Conservation (phyloP, 305 asterid species). For the Fraxinus xanthoxyloides region DNA sequence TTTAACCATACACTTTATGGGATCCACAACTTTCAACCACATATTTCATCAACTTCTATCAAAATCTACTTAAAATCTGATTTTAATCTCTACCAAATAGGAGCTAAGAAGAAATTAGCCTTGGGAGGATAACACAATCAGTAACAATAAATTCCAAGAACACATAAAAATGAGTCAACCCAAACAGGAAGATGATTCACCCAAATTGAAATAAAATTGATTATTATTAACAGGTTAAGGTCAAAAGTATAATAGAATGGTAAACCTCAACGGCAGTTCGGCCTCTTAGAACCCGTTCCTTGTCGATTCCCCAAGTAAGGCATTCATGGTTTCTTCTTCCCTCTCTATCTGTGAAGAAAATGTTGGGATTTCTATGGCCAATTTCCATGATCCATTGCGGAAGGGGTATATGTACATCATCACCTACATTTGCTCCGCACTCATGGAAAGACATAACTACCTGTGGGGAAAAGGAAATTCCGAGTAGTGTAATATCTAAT, state of each 20-base stretch:
- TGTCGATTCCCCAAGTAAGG: constrained; percentile 87
- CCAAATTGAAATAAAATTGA: background rate
- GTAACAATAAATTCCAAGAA: background rate
- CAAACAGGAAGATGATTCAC: background rate
- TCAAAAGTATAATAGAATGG: background rate
- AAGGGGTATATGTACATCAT: constrained; percentile 69
- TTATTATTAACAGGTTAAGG: background rate
- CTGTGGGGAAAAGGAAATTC: constrained; percentile 27
- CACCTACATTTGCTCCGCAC: constrained; percentile 73
- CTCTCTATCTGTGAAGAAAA: constrained; percentile 69
- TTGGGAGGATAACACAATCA: background rate
- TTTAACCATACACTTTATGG: background rate
- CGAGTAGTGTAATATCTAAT: background rate
- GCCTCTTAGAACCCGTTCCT: constrained; percentile 71
- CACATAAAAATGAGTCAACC: background rate
- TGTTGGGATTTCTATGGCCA: constrained; percentile 62
- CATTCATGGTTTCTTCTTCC: constrained; percentile 69
- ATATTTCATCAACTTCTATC: background rate
- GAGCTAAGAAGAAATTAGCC: background rate
- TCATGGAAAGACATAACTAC: constrained; percentile 84
- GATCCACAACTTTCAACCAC: background rate
- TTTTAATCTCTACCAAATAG: background rate
- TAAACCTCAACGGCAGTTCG: constrained; percentile 77
- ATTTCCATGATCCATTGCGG: constrained; percentile 69
- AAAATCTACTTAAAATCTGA: too few species aligned